phyloP scores from a whole-genome alignment of 345 rosid species.

The Luvunga scandens region DNA sequence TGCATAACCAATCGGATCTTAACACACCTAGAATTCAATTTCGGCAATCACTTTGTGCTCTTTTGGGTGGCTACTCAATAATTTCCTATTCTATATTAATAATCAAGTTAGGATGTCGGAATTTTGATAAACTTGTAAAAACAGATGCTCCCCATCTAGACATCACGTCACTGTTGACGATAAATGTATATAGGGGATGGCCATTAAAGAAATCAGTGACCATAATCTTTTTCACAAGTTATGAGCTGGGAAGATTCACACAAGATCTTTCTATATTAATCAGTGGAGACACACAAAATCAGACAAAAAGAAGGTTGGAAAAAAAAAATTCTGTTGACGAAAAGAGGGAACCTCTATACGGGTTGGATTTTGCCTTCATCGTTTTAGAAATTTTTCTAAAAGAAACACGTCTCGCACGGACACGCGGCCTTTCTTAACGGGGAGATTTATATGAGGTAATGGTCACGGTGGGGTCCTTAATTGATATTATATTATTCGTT shows the following conservation, averaged over 20 bases:
- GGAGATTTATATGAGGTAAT: neutral
- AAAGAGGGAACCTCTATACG: neutral
- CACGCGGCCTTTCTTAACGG: neutral
- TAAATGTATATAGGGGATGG: too few relatives aligned
- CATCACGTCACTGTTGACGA: neutral
- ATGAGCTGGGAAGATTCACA: neutral
- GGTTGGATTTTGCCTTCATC: conserved; percentile 7
- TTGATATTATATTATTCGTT: neutral
- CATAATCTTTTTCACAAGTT: neutral
- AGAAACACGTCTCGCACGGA: neutral
- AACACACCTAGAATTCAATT: neutral
- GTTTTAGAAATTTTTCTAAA: too few relatives aligned
- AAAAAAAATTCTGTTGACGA: neutral
- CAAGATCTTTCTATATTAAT: neutral
- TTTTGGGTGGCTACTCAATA: neutral
- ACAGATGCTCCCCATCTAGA: neutral
- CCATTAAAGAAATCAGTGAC: too few relatives aligned
- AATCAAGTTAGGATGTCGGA: neutral
- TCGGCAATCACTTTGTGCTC: neutral
- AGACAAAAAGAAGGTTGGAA: neutral
- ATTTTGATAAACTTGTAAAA: neutral
- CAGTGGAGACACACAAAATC: neutral
- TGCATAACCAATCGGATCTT: neutral
- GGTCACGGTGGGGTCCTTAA: neutral
- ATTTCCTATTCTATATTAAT: too few relatives aligned